Base-by-base conservation (phyloP, 2,329 filamentous ascomycete species). In the Aspergillus brasiliensis region DNA sequence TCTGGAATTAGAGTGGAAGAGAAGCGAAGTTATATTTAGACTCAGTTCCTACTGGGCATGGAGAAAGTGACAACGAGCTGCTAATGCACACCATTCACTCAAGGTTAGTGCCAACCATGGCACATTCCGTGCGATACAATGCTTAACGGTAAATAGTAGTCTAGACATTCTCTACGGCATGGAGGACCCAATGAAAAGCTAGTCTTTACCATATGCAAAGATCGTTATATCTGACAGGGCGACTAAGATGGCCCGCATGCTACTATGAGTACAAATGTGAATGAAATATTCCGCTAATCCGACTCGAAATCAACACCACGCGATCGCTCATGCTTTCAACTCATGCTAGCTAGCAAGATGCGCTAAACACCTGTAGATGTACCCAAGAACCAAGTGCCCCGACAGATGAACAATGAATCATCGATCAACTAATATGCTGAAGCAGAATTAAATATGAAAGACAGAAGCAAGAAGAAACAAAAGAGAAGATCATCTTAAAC, bases 401-500 rank as follows among this genome's bases (percentile, higher is more conserved):
- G 8, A 44, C 40, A 44, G 19, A 44, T 13, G 13, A 23, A 15
- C n/a, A 44, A 23, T 34, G 5, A 2, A 23, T 23, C 13, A 21
- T 21, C 40, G 10, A 21, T 44, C 40, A 17, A 5, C 19, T 23
- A 23, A 44, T 21, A 19, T 11, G 19, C 40, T 21, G 11, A 44
- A 44, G 40, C 40, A 7, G 10, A 11, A 23, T 23, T 10, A 23
- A 23, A 2, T 21, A 19, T 34, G 13, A 7, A 23, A 5, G 10
- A 44, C 5, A 19, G 19, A 44, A 19, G 19, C 10, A 21, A 44
- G 8, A 21, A 42, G n/a, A n/a, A n/a, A n/a, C n/a, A n/a, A n/a
- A n/a, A n/a, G n/a, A n/a, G n/a, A 10, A 2, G 40, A 8, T 15
- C n/a, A 42, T 11, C 1, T 56, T 67, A 74, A 34, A 66, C 67